phyloP scores from a whole-genome alignment of 2,329 filamentous ascomycete species.

The Coleophoma eucalyptorum region DNA sequence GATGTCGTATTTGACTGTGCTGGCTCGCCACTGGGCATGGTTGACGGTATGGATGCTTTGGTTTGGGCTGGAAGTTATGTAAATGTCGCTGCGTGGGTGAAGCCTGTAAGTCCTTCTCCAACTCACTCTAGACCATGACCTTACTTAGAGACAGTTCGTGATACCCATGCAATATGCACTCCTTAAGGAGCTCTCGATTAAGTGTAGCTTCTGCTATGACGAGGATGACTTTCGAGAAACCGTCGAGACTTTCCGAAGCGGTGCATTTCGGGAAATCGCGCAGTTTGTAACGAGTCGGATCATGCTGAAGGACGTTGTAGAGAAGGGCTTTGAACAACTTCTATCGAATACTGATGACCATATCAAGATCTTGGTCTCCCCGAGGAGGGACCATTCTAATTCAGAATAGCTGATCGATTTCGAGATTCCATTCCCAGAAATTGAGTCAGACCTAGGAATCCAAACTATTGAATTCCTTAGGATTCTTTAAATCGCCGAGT shows the following conservation, averaged over 20 bases:
- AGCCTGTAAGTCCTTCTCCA: not conserved
- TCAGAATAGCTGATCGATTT: too few relatives aligned
- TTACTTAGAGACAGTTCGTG: not conserved
- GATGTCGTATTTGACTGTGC: constrained; percentile 3
- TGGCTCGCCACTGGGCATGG: not conserved
- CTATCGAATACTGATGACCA: constrained; percentile 4
- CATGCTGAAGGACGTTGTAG: constrained; percentile 3
- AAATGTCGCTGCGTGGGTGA: constrained; percentile 3
- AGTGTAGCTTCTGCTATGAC: constrained; percentile 1
- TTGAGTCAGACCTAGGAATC: too few relatives aligned
- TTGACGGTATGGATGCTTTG: constrained; percentile 3
- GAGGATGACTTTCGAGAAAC: constrained; percentile 6
- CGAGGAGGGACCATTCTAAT: not conserved
- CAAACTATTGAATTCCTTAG: too few relatives aligned
- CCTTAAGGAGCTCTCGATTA: constrained; percentile 4
- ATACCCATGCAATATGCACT: not conserved
- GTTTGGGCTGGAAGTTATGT: constrained; percentile 1
- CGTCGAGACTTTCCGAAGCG: constrained; percentile 1
- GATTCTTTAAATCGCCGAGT: too few relatives aligned
- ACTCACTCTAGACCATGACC: not conserved
- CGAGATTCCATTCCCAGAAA: too few relatives aligned
- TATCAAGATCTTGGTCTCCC: constrained; percentile 5
- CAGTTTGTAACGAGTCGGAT: constrained; percentile 3
- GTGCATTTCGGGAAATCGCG: not conserved
- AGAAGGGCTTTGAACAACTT: constrained; percentile 5